Conservation (phyloP, 2,329 filamentous ascomycete species). For the Aspergillus sojae region DNA sequence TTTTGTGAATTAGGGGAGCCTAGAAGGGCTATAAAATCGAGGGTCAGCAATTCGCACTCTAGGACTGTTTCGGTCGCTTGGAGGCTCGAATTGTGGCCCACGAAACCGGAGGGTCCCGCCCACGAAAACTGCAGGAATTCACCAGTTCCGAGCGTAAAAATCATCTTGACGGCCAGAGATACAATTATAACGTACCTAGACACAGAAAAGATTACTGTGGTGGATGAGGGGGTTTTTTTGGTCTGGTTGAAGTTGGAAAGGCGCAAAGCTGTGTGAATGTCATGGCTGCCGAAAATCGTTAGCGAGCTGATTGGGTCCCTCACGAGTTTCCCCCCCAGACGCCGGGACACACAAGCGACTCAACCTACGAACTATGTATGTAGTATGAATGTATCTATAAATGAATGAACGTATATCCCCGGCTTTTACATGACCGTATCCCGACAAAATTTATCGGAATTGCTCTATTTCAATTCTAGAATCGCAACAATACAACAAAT, state of each 20-base stretch:
- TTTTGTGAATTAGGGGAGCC: conserved; percentile 53
- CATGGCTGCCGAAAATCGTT: conserved; percentile 47
- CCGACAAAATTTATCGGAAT: neutral
- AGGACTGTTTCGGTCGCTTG: conserved; percentile 17
- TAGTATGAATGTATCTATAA: neutral
- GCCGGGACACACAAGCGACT: conserved; percentile 32
- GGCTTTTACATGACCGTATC: neutral
- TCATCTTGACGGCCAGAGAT: conserved; percentile 22
- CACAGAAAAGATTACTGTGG: conserved; percentile 36
- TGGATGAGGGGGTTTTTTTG: conserved; percentile 42
- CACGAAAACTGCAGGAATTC: conserved; percentile 25
- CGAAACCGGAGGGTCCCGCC: conserved; percentile 21
- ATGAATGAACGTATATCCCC: neutral
- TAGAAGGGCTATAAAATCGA: conserved; percentile 20
- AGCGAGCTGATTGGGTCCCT: conserved; percentile 42
- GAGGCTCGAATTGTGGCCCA: conserved; percentile 22
- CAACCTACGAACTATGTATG: neutral
- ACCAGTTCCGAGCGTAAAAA: conserved; percentile 24
- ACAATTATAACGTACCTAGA: conserved; percentile 38
- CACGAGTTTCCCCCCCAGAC: conserved; percentile 24
- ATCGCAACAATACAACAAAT: neutral
- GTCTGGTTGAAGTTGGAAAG: conserved; percentile 37
- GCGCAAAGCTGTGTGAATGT: conserved; percentile 43
- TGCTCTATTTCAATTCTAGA: conserved; percentile 1
- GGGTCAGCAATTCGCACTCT: conserved; percentile 23